Base-by-base conservation (phyloP, 1,139 yeast genomes). In the Yamadazyma taylorii region DNA sequence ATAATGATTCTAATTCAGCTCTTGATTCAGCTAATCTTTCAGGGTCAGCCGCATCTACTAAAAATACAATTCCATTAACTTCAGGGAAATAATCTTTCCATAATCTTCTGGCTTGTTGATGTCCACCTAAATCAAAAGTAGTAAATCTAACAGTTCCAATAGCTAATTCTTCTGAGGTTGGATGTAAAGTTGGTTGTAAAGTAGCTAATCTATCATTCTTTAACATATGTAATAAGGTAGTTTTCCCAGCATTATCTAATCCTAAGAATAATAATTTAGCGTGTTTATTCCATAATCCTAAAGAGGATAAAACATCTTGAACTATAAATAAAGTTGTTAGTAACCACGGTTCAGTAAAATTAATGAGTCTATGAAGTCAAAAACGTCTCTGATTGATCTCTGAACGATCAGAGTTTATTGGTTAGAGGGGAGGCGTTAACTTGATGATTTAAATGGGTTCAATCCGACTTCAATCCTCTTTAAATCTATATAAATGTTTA, bases 1-100 rank as follows among this genome's bases (percentile, higher is more conserved):
- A 85, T 50, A 92, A 75, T 25, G 95, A 90, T 58, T 92, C 97
- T 60, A 92, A 78, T 69, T 92, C 98, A 30, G 90, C 89, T 69
- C 87, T 85, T 41, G 96, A 85, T 71, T 92, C 99, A 47, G 87
- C 86, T 54, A 92, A 86, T 66, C 99, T 84, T 60, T 84, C 96
- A 33, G 95, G 83, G 60, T 92, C 98, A 42, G 97, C 97, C 40
- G 96, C 95, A 61, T 92, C 99, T 30, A 92, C 97, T 46, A 94
- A 75, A 66, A 87, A 94, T 21, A 92, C 97, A 53, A 92, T 92
- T 37, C 97, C 98, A 63, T 89, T 86, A 39, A 92, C 98, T 67
- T 92, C 98, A 39, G 98, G 99, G 82, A 94, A 92, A 66, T 92
- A 92, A 63, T 92, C 97, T 63, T 89, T 90, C 99, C 99, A 92